These are phyloP conservation scores for Dendrobium chrysotoxum DNA, from an alignment of 106 monocot genomes.

Conservation along the genomic window DNA sequence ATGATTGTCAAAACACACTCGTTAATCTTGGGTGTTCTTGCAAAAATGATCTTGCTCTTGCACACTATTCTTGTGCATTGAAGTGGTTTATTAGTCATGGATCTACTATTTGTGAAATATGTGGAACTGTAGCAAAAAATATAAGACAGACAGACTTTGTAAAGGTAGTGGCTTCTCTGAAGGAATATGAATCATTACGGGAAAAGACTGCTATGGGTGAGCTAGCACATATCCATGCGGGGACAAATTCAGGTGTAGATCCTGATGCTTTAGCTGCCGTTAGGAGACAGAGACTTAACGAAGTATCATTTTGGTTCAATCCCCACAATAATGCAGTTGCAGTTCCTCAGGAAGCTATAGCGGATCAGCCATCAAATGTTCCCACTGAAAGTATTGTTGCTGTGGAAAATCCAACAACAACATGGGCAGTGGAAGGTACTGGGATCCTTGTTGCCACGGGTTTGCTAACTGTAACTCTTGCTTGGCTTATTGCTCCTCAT, in stretches of 20 bases:
- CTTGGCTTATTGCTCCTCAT: constrained; percentile 86
- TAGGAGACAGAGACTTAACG: constrained; percentile 85
- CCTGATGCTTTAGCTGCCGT: constrained; percentile 85
- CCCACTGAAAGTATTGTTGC: constrained; percentile 30
- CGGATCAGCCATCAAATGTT: constrained; percentile 30
- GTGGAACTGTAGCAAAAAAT: constrained; percentile 67
- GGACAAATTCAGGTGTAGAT: constrained; percentile 45
- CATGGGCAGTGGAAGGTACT: constrained; percentile 61
- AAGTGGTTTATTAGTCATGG: constrained; percentile 98
- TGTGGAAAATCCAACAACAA: constrained; percentile 29
- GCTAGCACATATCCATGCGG: constrained; percentile 20
- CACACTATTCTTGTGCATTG: constrained; percentile 95
- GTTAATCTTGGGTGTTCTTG: constrained; percentile 86
- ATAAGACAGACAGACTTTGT: constrained; percentile 58
- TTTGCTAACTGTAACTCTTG: constrained; percentile 52
- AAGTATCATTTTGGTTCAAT: constrained; percentile 87
- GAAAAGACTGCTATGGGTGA: constrained; percentile 56
- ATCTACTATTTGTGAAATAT: constrained; percentile 89
- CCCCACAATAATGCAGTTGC: constrained; percentile 36
- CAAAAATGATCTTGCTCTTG: constrained; percentile 88
- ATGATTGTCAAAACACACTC: constrained; percentile 40
- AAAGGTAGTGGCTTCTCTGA: constrained; percentile 63
- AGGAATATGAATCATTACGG: constrained; percentile 69
- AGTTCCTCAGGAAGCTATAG: constrained; percentile 31
- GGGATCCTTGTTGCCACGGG: constrained; percentile 71